These are phyloP conservation scores for Yarrowia galli DNA, from an alignment of 1,139 yeast genomes.

Conservation along the genomic window DNA sequence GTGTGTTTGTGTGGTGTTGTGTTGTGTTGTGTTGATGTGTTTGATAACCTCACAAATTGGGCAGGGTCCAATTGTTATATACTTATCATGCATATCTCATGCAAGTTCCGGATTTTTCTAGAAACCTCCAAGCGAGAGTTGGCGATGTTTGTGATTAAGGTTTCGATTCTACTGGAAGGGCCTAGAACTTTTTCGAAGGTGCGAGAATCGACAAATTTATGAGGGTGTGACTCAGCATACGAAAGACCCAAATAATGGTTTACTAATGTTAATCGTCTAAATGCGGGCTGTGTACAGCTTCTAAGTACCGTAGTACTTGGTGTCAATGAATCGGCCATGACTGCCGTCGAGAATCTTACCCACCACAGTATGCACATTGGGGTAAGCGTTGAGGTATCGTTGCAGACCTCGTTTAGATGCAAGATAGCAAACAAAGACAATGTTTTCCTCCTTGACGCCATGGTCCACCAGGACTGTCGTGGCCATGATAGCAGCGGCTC, in stretches of 20 bases:
- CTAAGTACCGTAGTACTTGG: conserved; percentile 78
- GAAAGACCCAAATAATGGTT: neutral
- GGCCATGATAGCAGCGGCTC: conserved; percentile 96
- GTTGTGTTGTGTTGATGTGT: neutral
- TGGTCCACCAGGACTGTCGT: conserved; percentile 86
- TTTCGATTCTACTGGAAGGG: conserved; percentile 6
- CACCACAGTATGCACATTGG: conserved; percentile 68
- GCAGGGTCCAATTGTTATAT: conserved; percentile 13
- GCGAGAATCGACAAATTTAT: neutral
- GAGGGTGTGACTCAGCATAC: no score
- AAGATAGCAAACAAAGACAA: conserved; percentile 72
- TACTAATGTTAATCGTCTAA: conserved; percentile 11
- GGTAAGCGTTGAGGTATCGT: conserved; percentile 76
- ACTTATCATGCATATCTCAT: conserved; percentile 22
- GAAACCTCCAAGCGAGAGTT: conserved; percentile 12
- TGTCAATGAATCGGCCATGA: conserved; percentile 74
- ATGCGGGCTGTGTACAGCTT: conserved; percentile 20
- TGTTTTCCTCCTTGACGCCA: conserved; percentile 67
- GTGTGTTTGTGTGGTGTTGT: neutral
- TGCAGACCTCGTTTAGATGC: conserved; percentile 86
- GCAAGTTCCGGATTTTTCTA: conserved; percentile 26
- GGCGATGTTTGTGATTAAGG: conserved; percentile 5
- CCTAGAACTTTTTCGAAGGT: conserved; percentile 10
- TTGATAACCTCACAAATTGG: neutral
- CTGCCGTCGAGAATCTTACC: conserved; percentile 60